These are phyloP conservation scores for Aspergillus uvarum DNA, from an alignment of 2,329 filamentous ascomycete genomes.

Conservation along the genomic window DNA sequence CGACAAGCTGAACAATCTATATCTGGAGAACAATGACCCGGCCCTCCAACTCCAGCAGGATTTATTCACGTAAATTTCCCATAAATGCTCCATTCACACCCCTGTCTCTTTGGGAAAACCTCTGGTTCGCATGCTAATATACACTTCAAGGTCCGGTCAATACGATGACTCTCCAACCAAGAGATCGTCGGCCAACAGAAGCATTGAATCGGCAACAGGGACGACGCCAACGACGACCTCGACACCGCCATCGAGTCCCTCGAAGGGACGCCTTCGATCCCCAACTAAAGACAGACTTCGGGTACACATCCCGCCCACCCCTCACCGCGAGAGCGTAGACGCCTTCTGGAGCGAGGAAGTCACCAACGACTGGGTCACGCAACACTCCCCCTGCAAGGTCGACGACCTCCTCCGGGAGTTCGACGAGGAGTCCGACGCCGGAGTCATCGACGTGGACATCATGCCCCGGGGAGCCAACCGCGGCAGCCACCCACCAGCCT, in stretches of 20 bases:
- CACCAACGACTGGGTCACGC: conserved; percentile 56
- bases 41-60: conserved; percentile 20
- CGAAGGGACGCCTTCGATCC: conserved; percentile 45
- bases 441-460: conserved; percentile 27
- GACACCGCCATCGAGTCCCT: conserved; percentile 48
- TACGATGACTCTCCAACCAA: conserved; percentile 10
- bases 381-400: conserved; percentile 53
- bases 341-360: conserved; percentile 55
- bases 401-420: conserved; percentile 31
- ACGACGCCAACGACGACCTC: not conserved
- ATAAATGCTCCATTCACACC: not conserved
- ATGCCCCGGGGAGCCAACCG: conserved; percentile 10
- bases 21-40: conserved; percentile 24
- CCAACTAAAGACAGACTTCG: conserved; percentile 45
- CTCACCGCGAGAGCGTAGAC: conserved; percentile 52
- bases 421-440: conserved; percentile 36
- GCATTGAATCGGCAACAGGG: conserved; percentile 15
- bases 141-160: conserved; percentile 6
- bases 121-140: not conserved
- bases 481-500: conserved; percentile 5
- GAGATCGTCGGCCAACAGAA: conserved; percentile 11
- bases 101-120: not conserved
- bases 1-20: conserved; percentile 24
- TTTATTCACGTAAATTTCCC: conserved; percentile 19
- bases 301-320: conserved; percentile 49